Percentiles rank a stretch among this genome's conserved stretches.
Conservation (phyloP, 179 eudicot genomes). For the Vitellaria paradoxa region DNA sequence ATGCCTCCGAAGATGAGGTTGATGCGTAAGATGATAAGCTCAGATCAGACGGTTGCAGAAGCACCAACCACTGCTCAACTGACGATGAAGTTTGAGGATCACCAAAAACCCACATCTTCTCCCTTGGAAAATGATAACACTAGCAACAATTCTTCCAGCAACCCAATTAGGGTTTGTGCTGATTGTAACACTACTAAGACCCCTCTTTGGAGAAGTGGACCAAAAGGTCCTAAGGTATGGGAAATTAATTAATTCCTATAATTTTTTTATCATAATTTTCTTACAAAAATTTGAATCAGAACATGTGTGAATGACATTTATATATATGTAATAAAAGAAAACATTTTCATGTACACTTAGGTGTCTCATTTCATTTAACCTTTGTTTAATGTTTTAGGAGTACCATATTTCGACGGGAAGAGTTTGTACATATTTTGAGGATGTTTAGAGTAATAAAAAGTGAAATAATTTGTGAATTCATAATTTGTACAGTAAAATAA, state of each 20-base stretch:
- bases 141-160: constrained; percentile 32
- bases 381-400: too few species aligned
- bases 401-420: too few species aligned
- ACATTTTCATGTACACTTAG: too few species aligned
- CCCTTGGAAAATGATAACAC: constrained; percentile 16
- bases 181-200: constrained; percentile 77
- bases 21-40: constrained; percentile 31
- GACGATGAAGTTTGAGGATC: constrained; percentile 18
- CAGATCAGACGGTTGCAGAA: not conserved
- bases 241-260: not conserved
- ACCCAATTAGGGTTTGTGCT: constrained; percentile 56
- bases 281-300: too few species aligned
- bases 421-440: too few species aligned
- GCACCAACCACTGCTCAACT: not conserved
- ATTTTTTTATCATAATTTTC: too few species aligned
- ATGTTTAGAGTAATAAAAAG: too few species aligned
- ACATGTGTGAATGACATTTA: too few species aligned
- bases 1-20: constrained; percentile 39
- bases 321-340: too few species aligned
- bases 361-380: not conserved
- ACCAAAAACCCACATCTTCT: constrained; percentile 18
- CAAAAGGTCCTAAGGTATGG: constrained; percentile 70
- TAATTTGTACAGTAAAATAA: too few species aligned
- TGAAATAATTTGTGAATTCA: too few species aligned
- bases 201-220: constrained; percentile 84